Conservation (phyloP, 2,329 filamentous ascomycete species). For the Sordariomycetes sp. region DNA sequence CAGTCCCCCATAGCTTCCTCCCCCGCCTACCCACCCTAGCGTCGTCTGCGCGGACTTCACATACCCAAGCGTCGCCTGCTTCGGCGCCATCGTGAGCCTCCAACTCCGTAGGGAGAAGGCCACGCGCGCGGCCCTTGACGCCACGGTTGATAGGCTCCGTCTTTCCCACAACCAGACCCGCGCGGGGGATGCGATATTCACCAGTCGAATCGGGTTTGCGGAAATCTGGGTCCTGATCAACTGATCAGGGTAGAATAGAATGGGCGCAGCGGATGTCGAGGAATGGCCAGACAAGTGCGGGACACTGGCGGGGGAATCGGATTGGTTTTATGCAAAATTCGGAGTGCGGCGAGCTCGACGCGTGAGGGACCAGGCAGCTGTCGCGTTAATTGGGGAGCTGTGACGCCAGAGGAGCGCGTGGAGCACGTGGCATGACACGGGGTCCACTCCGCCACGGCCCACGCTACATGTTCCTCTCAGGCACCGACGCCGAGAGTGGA, state of each 20-base stretch:
- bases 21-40: constrained; percentile 45
- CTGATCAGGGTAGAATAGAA: neutral
- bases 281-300: neutral
- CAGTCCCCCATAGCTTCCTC: neutral
- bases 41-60: constrained; percentile 65
- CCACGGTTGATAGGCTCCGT: constrained; percentile 2
- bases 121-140: constrained; percentile 12
- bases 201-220: too few relatives aligned
- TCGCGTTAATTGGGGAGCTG: neutral
- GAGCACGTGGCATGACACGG: neutral
- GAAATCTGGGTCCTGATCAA: too few relatives aligned
- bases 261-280: neutral
- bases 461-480: neutral
- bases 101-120: constrained; percentile 9
- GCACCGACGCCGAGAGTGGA: too few relatives aligned
- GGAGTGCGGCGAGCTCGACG: neutral
- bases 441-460: neutral
- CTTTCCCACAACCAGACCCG: neutral
- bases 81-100: constrained; percentile 34
- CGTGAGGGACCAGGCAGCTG: neutral
- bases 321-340: neutral
- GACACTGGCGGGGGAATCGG: neutral
- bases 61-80: constrained; percentile 84
- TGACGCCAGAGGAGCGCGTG: neutral
- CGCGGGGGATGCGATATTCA: too few relatives aligned